phyloP scores from a whole-genome alignment of 768 basidiomycete genomes.

The Exidia glandulosa region DNA sequence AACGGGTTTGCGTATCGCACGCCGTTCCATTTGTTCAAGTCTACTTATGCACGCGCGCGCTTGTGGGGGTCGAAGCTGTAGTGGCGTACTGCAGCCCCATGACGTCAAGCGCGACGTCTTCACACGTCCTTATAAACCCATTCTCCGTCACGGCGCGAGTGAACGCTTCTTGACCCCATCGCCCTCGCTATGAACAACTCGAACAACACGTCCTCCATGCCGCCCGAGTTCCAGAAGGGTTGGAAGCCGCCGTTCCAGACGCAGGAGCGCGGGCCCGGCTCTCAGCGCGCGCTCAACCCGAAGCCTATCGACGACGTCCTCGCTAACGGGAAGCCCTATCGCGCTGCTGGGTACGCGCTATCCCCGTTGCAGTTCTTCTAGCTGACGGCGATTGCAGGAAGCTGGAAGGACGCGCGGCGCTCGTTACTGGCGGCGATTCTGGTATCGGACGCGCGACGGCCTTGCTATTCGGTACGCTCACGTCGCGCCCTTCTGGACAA shows the following conservation, averaged over 20 bases:
- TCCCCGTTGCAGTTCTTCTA: background rate
- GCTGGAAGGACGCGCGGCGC: constrained; percentile 34
- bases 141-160: background rate
- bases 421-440: constrained; percentile 42
- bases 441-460: constrained; percentile 37
- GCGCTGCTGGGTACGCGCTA: constrained; percentile 20
- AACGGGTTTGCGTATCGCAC: too few relatives aligned
- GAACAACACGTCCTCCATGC: background rate
- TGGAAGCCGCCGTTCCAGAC: constrained; percentile 22
- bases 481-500: background rate
- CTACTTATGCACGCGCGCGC: too few relatives aligned
- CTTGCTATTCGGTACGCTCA: constrained; percentile 24
- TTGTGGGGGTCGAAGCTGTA: too few relatives aligned
- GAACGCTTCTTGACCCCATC: background rate
- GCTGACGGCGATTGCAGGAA: constrained; percentile 13
- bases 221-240: constrained; percentile 20
- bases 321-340: constrained; percentile 34
- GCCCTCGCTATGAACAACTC: background rate
- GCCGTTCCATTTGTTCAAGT: too few relatives aligned
- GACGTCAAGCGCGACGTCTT: too few relatives aligned
- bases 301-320: constrained; percentile 30
- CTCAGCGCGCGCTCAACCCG: constrained; percentile 22
- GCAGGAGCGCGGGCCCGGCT: constrained; percentile 18
- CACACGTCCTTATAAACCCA: too few relatives aligned
- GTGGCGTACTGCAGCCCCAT: too few relatives aligned